Conservation (phyloP, 306 rosid species). For the Prunus mume region DNA sequence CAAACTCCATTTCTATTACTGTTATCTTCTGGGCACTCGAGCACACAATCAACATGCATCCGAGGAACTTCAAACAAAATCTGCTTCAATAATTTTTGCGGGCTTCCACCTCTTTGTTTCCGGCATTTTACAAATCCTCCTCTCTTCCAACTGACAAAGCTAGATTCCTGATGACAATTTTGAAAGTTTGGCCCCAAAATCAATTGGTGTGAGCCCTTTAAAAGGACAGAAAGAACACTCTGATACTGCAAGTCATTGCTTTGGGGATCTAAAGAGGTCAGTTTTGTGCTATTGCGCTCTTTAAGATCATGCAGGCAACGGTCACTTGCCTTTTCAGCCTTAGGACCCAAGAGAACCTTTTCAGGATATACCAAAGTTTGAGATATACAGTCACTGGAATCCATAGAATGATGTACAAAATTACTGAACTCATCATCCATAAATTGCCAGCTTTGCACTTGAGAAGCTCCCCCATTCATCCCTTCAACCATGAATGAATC, state of each 20-base stretch:
- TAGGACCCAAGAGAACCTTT: slow-evolving; percentile 33
- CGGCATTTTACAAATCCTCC: slow-evolving; percentile 32
- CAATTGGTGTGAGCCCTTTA: slow-evolving; percentile 53
- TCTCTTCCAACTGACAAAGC: slow-evolving; percentile 57
- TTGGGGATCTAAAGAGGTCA: slow-evolving; percentile 34
- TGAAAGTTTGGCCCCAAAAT: slow-evolving; percentile 37
- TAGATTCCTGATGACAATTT: slow-evolving; percentile 46
- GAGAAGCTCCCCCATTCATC: slow-evolving; percentile 48
- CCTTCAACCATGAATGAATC: slow-evolving; percentile 48
- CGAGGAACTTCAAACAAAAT: slow-evolving; percentile 70
- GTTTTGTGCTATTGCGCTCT: slow-evolving; percentile 44
- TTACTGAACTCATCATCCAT: slow-evolving; percentile 70
- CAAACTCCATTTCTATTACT: slow-evolving; percentile 45
- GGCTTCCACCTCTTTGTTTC: slow-evolving; percentile 38
- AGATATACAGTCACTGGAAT: slow-evolving; percentile 80
- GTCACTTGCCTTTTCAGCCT: slow-evolving; percentile 25
- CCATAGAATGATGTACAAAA: slow-evolving; percentile 57
- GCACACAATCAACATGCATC: slow-evolving; percentile 50
- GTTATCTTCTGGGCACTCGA: slow-evolving; percentile 55
- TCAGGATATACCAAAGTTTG: slow-evolving; percentile 57
- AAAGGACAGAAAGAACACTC: slow-evolving; percentile 49
- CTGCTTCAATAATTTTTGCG: slow-evolving; percentile 63
- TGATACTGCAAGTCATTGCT: slow-evolving; percentile 59
- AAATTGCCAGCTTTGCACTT: slow-evolving; percentile 72
- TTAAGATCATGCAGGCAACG: slow-evolving; percentile 27